Evolutionary conservation across 2,329 filamentous ascomycete species (phyloP), one percentile per base, ranked within the genome.

Genomic region (Zalaria sp.): DNA sequence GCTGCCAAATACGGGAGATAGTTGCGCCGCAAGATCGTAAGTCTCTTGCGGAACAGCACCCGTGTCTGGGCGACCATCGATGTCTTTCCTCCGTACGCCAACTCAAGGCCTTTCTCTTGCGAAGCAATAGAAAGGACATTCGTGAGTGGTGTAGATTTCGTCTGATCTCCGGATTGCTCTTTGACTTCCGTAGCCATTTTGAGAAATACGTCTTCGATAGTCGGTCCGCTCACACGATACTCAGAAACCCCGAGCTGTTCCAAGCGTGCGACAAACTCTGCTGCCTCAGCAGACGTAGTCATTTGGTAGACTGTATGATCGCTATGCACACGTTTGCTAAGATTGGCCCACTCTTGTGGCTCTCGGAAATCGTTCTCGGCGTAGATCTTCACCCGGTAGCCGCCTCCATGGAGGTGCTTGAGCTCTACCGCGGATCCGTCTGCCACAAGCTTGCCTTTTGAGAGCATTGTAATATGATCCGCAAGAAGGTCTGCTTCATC

Each of bases 191-290:
- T 83, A 0, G 87, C 85, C 34, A 94, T 70, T 49, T 84, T 80
- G 25, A 95, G 64, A 59, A 95, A 95, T 0, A 94, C 87, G 50
- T 94, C 87, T 57, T 95, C 89, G 34, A 95, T 87, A 0, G 85
- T 93, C 0, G 88, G 89, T 0, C 86, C 86, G 10, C 82, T 83
- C 49, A 94, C 83, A 44, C 87, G 79, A 57, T 93, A 94, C 44
- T 93, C 82, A 10, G 69, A 68, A 34, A 93, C 71, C 0, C 77
- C 76, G 1, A 70, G 65, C 1, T 67, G 61, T 56, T 93, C 82
- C 1, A 95, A 67, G 6, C 70, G 60, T 38, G 72, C 70, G 47
- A 93, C 82, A 37, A 89, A 80, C 3, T 71, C 62, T 0, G 84
- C 82, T 0, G 85, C 84, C 37, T 81, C 68, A 11, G 68, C 64